A percentile compares a stretch with the other conserved stretches of the same genome.
These are phyloP conservation scores for Coemansia sp. DNA, from an alignment of 192 early-diverging fungal genomes.

Conservation along the genomic window DNA sequence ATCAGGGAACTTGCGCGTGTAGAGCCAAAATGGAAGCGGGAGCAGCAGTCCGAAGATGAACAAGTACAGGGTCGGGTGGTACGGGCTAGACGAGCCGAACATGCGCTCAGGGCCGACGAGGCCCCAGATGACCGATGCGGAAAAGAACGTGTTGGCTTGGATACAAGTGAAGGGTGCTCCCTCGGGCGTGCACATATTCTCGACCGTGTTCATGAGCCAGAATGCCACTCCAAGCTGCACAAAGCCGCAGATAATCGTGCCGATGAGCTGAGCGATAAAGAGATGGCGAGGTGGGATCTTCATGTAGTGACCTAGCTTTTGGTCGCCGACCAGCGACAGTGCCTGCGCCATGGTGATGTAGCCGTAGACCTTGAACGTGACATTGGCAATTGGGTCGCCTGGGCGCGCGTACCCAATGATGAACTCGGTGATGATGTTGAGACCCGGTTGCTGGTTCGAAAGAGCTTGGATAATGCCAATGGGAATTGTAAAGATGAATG, in stretches of 20 bases:
- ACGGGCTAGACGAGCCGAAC: conserved; percentile 61
- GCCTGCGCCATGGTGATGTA: conserved; percentile 75
- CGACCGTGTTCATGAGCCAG: conserved; percentile 62
- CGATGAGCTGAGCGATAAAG: conserved; percentile 75
- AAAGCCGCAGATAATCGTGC: conserved; percentile 68
- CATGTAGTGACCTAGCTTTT: conserved; percentile 79
- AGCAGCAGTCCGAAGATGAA: conserved; percentile 65
- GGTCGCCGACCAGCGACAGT: conserved; percentile 61
- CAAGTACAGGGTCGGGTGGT: conserved; percentile 53
- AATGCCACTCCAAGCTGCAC: conserved; percentile 68
- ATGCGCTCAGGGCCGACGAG: conserved; percentile 69
- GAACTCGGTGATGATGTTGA: conserved; percentile 85
- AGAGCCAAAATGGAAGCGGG: conserved; percentile 69
- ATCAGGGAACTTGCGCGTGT: conserved; percentile 61
- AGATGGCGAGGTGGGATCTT: conserved; percentile 79
- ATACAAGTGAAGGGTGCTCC: conserved; percentile 68
- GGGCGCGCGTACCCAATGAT: conserved; percentile 74
- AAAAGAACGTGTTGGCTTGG: conserved; percentile 61
- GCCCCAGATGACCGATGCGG: conserved; percentile 79
- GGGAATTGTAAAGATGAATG: conserved; percentile 68
- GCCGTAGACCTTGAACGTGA: conserved; percentile 84
- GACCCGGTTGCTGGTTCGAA: conserved; percentile 70
- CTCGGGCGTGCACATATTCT: conserved; percentile 56
- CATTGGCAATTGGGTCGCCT: conserved; percentile 76
- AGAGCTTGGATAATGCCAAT: conserved; percentile 80